These are phyloP conservation scores for Aureobasidium sp. DNA, from an alignment of 2,329 filamentous ascomycete species.

Conservation along the genomic window DNA sequence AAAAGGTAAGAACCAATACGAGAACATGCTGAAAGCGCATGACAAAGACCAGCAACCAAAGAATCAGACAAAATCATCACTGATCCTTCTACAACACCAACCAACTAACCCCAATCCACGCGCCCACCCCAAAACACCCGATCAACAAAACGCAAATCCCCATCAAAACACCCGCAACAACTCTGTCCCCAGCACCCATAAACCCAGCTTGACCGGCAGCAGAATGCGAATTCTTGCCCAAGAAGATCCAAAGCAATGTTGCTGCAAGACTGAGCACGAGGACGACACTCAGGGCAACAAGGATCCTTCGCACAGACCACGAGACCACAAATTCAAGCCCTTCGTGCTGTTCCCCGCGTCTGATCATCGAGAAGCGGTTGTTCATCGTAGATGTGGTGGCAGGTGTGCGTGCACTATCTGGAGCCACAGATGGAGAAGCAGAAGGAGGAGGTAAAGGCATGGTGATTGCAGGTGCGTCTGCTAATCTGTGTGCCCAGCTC, in stretches of 20 bases:
- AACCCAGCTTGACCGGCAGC: slow-evolving; percentile 20
- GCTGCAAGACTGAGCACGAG: slow-evolving; percentile 24
- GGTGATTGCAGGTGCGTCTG: slow-evolving; percentile 17
- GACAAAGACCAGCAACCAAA: not conserved
- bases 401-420: not conserved
- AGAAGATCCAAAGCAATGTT: slow-evolving; percentile 29
- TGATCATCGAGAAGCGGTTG: slow-evolving; percentile 8
- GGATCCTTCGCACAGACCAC: slow-evolving; percentile 27
- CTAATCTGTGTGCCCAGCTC: slow-evolving; percentile 34
- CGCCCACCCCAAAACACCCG: slow-evolving; percentile 26
- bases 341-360: slow-evolving; percentile 22
- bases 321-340: slow-evolving; percentile 30
- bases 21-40: not conserved
- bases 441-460: not conserved
- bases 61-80: not conserved
- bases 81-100: slow-evolving; percentile 24
- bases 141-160: slow-evolving; percentile 29
- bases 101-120: slow-evolving; percentile 32
- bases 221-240: slow-evolving; percentile 22
- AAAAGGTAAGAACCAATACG: not conserved
- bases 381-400: slow-evolving; percentile 1
- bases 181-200: slow-evolving; percentile 27
- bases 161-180: slow-evolving; percentile 26
- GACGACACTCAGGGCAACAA: slow-evolving; percentile 23
- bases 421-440: not conserved